Base-by-base conservation (phyloP, 805 yeast genomes). In the Torulaspora indica region DNA sequence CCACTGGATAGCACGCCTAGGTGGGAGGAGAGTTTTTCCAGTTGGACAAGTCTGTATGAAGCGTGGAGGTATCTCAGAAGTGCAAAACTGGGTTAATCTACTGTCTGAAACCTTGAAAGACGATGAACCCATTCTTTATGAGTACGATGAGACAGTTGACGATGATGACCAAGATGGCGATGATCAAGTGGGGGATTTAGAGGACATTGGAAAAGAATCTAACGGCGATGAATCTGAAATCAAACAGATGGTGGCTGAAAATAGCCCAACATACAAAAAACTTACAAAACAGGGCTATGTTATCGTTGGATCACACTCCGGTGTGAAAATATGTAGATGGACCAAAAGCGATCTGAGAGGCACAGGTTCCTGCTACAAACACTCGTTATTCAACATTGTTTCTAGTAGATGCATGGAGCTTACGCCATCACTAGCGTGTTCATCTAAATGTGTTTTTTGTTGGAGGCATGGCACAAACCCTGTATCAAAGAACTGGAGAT, bases 391-490 rank as follows among this genome's bases (percentile, higher is more conserved):
- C 63, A 96, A 96, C 18, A 89, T 89, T 55, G 79, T 76, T 48
- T 84, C 95, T 2, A 96, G 91, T 67, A 70, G 91, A 45, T 89
- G 97, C 67, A 89, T 89, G 97, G 97, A 89, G 62, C 79, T 96
- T 2, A 89, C 97, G 0, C 97, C 97, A 1, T 83, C 95, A 1
- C 71, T 89, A 47, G 91, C 96, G 6, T 89, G 97, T 65, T 87
- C 96, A 4, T 89, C 89, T 61, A 89, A 89, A 63, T 89, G 97
- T 74, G 96, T 90, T 4, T 89, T 89, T 60, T 89, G 97, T 68
- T 89, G 97, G 97, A 77, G 97, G 63, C 97, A 89, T 65, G 97
- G 97, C 38, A 89, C 96, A 2, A 90, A 89, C 59, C 97, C 97
- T 0, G 96, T 90, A 1, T 96, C 96, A 13, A 89, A 95, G 23